phyloP scores from a whole-genome alignment of 2,329 filamentous ascomycete species.

The Fusarium zealandicum region DNA sequence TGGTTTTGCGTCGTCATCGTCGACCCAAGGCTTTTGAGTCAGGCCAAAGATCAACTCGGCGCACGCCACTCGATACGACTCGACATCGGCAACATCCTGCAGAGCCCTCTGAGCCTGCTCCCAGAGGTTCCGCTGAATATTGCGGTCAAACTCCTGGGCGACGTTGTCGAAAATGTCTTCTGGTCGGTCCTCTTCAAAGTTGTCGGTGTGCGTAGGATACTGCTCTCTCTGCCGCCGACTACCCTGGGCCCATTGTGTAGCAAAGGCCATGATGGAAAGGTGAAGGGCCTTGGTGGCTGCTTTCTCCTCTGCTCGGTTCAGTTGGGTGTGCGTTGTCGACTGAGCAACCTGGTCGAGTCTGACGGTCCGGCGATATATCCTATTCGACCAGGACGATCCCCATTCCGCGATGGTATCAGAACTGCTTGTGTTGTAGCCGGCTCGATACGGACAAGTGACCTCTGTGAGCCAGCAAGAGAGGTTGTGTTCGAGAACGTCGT shows the following conservation, averaged over 20 bases:
- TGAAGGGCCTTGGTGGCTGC: slow-evolving; percentile 29
- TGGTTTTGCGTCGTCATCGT: slow-evolving; percentile 15
- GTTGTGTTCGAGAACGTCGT: slow-evolving; percentile 38
- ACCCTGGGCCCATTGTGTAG: slow-evolving; percentile 38
- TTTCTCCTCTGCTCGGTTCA: slow-evolving; percentile 30
- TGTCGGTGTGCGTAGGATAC: slow-evolving; percentile 5
- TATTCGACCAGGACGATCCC: slow-evolving; percentile 38
- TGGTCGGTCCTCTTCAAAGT: slow-evolving; percentile 13
- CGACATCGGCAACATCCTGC: slow-evolving; percentile 45
- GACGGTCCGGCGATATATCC: slow-evolving; percentile 37
- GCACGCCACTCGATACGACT: slow-evolving; percentile 49
- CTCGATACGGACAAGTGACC: slow-evolving; percentile 37
- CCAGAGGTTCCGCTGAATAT: slow-evolving; percentile 47
- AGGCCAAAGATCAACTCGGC: slow-evolving; percentile 50
- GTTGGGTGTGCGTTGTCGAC: slow-evolving; percentile 29
- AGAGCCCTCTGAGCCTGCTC: slow-evolving; percentile 46
- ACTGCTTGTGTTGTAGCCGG: slow-evolving; percentile 10
- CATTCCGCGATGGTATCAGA: slow-evolving; percentile 26
- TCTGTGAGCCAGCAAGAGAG: slow-evolving; percentile 39
- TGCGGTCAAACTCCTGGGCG: slow-evolving; percentile 48
- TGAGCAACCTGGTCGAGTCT: slow-evolving; percentile 34
- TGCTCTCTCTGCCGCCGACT: slow-evolving; percentile 39
- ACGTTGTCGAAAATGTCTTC: slow-evolving; percentile 33
- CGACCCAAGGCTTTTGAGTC: slow-evolving; percentile 44
- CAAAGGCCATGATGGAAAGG: slow-evolving; percentile 38